These are phyloP conservation scores for Viola odorata DNA, from an alignment of 345 rosid species.

Conservation along the genomic window DNA sequence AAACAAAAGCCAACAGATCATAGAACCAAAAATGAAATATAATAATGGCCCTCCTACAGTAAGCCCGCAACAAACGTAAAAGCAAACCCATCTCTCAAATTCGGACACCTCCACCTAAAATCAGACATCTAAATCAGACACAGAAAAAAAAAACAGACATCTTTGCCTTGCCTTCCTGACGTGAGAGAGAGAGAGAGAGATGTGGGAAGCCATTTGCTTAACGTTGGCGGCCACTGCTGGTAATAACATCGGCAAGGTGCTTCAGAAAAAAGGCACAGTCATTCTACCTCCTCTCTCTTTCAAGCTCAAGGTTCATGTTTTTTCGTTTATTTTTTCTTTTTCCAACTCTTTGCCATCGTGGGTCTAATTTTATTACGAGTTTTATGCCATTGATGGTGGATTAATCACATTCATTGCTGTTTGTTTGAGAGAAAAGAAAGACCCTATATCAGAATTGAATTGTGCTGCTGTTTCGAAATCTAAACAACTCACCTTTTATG, in stretches of 20 bases:
- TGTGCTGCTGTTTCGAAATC: neutral
- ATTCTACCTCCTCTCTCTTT: constrained; percentile 96
- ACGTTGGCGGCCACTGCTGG: constrained; percentile 97
- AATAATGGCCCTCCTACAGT: neutral
- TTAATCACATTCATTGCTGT: neutral
- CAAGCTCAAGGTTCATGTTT: constrained; percentile 66
- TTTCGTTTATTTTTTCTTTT: neutral
- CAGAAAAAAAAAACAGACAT: neutral
- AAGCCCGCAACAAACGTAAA: neutral
- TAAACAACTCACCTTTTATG: neutral
- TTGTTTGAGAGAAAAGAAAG: neutral
- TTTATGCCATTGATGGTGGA: neutral
- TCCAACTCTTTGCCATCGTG: neutral
- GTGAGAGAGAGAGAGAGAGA: constrained; percentile 11
- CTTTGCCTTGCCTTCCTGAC: constrained; percentile 7
- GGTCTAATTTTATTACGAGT: neutral
- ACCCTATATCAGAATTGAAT: neutral
- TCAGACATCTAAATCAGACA: neutral
- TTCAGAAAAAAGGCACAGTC: constrained; percentile 94
- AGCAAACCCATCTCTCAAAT: neutral
- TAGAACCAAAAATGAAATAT: no score
- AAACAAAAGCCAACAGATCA: no score
- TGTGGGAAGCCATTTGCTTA: constrained; percentile 90
- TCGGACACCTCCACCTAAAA: neutral
- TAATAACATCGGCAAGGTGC: constrained; percentile 89